A percentile compares a stretch with the other conserved stretches of the same genome.
These are phyloP conservation scores for Phytophthora constricta DNA, from an alignment of 352 stramenopile species.

Conservation along the genomic window DNA sequence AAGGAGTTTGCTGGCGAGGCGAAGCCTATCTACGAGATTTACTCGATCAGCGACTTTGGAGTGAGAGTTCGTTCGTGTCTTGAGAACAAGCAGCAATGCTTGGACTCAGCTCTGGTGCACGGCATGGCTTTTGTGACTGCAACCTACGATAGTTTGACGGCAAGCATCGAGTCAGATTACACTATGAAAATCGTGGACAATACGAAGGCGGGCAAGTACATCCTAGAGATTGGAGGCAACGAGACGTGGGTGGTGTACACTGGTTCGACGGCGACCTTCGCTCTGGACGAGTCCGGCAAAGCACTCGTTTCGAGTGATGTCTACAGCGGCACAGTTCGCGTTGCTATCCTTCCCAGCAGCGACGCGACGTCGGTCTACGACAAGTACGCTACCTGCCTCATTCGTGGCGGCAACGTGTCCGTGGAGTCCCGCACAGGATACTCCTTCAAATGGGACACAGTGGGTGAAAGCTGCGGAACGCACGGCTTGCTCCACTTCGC, in stretches of 20 bases:
- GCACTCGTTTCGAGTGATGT: conserved; percentile 40
- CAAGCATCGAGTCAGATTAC: conserved; percentile 49
- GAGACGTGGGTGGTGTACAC: conserved; percentile 78
- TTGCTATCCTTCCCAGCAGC: conserved; percentile 50
- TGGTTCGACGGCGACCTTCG: conserved; percentile 37
- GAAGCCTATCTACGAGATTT: conserved; percentile 61
- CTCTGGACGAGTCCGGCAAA: conserved; percentile 34
- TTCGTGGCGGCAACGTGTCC: conserved; percentile 53
- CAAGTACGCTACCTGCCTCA: conserved; percentile 53
- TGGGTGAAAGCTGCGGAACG: conserved; percentile 48
- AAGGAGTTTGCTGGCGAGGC: conserved; percentile 47
- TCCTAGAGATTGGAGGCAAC: conserved; percentile 55
- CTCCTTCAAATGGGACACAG: conserved; percentile 62
- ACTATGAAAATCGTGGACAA: conserved; percentile 51
- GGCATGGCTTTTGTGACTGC: conserved; percentile 75
- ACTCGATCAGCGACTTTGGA: conserved; percentile 66
- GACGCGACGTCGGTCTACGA: conserved; percentile 47
- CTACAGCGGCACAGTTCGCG: conserved; percentile 54
- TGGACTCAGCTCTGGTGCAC: conserved; percentile 58
- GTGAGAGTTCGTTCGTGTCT: conserved; percentile 52
- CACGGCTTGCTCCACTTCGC: conserved; percentile 69
- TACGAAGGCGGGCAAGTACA: conserved; percentile 51
- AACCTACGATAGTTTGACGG: conserved; percentile 57
- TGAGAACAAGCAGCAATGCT: conserved; percentile 37
- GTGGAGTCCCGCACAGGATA: conserved; percentile 57